Evolutionary conservation across 495 filamentous ascomycete species (phyloP).

Genomic region (Neurospora africana): DNA sequence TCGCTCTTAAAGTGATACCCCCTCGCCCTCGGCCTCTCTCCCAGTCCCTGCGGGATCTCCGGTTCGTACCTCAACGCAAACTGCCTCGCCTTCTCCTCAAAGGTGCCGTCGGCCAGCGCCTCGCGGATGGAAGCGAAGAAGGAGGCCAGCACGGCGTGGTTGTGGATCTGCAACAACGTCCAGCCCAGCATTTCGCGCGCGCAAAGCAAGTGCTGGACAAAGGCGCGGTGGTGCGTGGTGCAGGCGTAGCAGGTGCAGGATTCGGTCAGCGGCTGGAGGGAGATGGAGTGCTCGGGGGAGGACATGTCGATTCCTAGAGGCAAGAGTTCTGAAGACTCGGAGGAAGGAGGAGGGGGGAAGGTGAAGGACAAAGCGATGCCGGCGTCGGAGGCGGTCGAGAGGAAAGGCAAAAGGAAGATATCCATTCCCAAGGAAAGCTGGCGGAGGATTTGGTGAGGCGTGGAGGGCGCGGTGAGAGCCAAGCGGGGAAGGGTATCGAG

Average conservation of each 20-base stretch:
- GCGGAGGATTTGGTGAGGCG: conserved; percentile 64
- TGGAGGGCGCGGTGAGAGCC: conserved; percentile 53
- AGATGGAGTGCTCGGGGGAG: conserved; percentile 42
- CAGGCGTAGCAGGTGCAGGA: conserved; percentile 78
- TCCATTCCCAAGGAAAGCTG: conserved; percentile 70
- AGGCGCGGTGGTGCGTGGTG: conserved; percentile 73
- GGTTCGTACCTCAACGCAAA: conserved; percentile 57
- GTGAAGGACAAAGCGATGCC: conserved; percentile 76
- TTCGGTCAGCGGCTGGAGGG: conserved; percentile 45
- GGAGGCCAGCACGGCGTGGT: conserved; percentile 54
- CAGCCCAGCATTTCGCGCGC: conserved; percentile 96
- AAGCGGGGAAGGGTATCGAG: conserved; percentile 56
- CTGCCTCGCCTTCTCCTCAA: conserved; percentile 43
- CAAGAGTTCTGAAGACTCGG: not conserved
- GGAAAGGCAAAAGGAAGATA: conserved; percentile 64
- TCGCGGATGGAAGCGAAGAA: conserved; percentile 66
- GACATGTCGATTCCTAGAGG: conserved; percentile 74
- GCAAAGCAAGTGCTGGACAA: conserved; percentile 70
- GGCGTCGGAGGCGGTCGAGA: conserved; percentile 64
- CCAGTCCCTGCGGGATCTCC: conserved; percentile 60
- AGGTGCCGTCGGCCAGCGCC: conserved; percentile 45
- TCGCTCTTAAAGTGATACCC: conserved; percentile 75
- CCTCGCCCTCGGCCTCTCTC: conserved; percentile 68
- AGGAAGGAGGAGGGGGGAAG: conserved; percentile 49
- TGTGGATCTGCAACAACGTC: conserved; percentile 87